phyloP scores from a whole-genome alignment of 208 protist genomes.

The Leishmania major region DNA sequence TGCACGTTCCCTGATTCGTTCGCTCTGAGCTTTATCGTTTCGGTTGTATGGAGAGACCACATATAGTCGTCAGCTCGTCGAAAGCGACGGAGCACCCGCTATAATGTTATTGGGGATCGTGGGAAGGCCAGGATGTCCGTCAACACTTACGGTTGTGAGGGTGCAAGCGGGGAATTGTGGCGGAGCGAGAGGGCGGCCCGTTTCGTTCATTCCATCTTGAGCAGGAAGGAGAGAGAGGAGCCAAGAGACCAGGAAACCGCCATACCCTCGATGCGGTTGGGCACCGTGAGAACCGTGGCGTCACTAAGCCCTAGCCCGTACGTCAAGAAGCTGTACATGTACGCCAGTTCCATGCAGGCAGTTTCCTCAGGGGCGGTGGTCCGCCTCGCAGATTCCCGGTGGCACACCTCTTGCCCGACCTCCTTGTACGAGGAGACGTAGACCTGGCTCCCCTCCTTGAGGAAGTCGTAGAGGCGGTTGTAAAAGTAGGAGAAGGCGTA shows the following conservation, averaged over 20 bases:
- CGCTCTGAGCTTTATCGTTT: background rate
- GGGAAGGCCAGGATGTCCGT: background rate
- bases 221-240: constrained; percentile 48
- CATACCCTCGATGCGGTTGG: constrained; percentile 58
- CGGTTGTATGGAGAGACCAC: background rate
- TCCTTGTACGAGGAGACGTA: constrained; percentile 35
- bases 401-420: constrained; percentile 33
- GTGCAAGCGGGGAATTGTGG: background rate
- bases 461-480: constrained; percentile 44
- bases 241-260: constrained; percentile 85
- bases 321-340: constrained; percentile 71
- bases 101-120: background rate
- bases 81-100: background rate
- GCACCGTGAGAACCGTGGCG: constrained; percentile 38
- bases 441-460: background rate
- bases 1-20: background rate
- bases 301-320: constrained; percentile 60
- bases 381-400: background rate
- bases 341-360: constrained; percentile 76
- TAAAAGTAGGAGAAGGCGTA: constrained; percentile 84
- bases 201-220: constrained; percentile 21
- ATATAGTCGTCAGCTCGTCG: background rate
- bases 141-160: too few species aligned
- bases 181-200: background rate
- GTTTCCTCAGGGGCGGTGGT: constrained; percentile 14